Evolutionary conservation across 257 asterid genomes (phyloP).

Genomic region (Solanum paucissectum): DNA sequence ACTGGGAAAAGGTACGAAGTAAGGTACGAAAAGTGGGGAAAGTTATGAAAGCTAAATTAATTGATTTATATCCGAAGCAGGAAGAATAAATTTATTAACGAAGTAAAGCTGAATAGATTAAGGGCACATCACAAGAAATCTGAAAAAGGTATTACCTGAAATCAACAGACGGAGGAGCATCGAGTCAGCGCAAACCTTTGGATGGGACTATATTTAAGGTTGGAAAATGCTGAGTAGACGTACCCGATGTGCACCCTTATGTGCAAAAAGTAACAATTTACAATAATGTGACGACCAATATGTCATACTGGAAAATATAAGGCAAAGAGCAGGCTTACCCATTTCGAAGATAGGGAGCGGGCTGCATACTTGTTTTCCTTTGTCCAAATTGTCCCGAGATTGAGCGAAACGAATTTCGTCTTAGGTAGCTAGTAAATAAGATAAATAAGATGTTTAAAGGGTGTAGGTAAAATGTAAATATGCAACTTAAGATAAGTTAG

Average conservation of each 20-base stretch:
- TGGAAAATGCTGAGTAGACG: not conserved
- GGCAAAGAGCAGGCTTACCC: not conserved
- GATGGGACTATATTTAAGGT: not conserved
- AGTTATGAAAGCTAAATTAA: not conserved
- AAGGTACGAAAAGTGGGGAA: no score
- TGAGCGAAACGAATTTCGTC: no score
- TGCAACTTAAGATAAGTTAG: not conserved
- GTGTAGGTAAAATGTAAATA: not conserved
- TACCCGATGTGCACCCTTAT: not conserved
- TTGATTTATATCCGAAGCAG: not conserved
- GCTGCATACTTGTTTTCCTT: not conserved
- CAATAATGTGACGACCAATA: not conserved
- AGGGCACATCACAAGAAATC: not conserved
- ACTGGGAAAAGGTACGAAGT: not conserved
- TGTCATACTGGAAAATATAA: not conserved
- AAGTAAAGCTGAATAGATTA: no score
- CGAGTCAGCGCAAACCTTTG: not conserved
- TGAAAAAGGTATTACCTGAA: not conserved
- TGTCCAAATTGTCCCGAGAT: not conserved
- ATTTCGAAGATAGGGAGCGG: not conserved
- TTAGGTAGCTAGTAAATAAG: not conserved
- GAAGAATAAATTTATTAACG: not conserved
- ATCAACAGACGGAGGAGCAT: not conserved
- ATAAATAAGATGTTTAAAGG: not conserved
- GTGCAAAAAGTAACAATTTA: not conserved